Evolutionary conservation across 108 stramenopile species (phyloP).

Genomic region (Nitzschia inconspicua): DNA sequence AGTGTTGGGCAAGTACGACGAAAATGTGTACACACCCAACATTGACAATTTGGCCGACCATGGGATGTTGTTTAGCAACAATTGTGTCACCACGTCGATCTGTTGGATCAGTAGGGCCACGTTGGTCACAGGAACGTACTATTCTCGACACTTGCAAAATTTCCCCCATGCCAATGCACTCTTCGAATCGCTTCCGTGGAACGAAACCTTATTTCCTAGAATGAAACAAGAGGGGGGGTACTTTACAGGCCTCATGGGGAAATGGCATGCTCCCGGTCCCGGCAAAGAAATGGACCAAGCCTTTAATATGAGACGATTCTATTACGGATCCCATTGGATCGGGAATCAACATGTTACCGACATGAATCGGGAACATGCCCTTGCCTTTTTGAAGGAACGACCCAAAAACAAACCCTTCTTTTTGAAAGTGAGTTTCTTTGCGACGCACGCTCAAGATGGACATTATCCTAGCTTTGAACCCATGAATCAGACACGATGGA

Average conservation of each 20-base stretch:
- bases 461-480: conserved; percentile 32
- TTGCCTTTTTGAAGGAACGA: conserved; percentile 42
- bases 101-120: conserved; percentile 80
- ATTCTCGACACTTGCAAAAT: conserved; percentile 41
- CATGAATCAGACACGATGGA: conserved; percentile 48
- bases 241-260: conserved; percentile 71
- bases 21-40: conserved; percentile 43
- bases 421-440: conserved; percentile 77
- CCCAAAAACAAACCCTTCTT: conserved; percentile 53
- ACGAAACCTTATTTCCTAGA: conserved; percentile 61
- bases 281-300: conserved; percentile 15
- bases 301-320: conserved; percentile 22
- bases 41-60: conserved; percentile 64
- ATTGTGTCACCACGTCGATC: conserved; percentile 80
- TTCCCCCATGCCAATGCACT: neutral
- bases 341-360: conserved; percentile 50
- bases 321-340: conserved; percentile 45
- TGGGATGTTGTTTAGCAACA: conserved; percentile 72
- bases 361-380: conserved; percentile 58
- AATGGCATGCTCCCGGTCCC: conserved; percentile 44
- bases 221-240: conserved; percentile 54
- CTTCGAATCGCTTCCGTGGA: conserved; percentile 39
- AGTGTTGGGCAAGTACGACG: conserved; percentile 34
- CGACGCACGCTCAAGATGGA: conserved; percentile 43
- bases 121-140: conserved; percentile 64